Evolutionary conservation across 352 stramenopile genomes (phyloP), one percentile per base, ranked within the genome.

Genomic region (Phytophthora cryptogea): DNA sequence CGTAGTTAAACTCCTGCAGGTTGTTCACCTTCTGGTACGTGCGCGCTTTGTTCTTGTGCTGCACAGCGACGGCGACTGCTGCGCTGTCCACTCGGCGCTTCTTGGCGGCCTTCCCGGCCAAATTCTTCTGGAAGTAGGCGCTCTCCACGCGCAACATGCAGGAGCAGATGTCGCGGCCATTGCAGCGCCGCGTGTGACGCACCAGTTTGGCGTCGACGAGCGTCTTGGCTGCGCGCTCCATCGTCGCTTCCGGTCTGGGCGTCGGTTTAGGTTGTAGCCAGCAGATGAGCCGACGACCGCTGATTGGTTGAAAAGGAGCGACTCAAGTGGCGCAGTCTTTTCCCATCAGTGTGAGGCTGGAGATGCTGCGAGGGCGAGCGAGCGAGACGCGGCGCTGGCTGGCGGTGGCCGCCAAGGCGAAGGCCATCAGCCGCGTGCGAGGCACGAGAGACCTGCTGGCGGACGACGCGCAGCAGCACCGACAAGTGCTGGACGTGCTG

Each of bases 381-480:
- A 43, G 28, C 37, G 36, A 49, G 39, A 60, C 37, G 33, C 50
- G 68, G 49, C 63, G 64, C 47, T 70, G 44, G 53, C 41, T 84
- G 27, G 36, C 66, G 2, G 50, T 54, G 1, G 42, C 63, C 2
- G 20, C 66, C 26, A 76, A 87, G 41, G 50, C 54, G 1, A 67
- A 72, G 33, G 53, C 59, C 1, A 46, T 92, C 6, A 77, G 46
- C 9, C 80, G 83, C 13, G 87, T 96, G 16, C 76, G 87, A 28
- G 87, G 87, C 11, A 96, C 81, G 10, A 73, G 86, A 27, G 87
- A 96, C 28, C 46, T 94, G 51, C 68, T 91, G 44, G 66, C 72
- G 0, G 70, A 89, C 3, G 83, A 91, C 14, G 70, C 78, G 1
- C 72, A 89, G 69, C 70, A 74, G 54, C 82, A 94, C 31, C 74